A percentile compares a stretch with the other conserved stretches of the same genome.
Conservation (phyloP, 1,284 basidiomycete species). For the Austroboletus novae-zelandiae region DNA sequence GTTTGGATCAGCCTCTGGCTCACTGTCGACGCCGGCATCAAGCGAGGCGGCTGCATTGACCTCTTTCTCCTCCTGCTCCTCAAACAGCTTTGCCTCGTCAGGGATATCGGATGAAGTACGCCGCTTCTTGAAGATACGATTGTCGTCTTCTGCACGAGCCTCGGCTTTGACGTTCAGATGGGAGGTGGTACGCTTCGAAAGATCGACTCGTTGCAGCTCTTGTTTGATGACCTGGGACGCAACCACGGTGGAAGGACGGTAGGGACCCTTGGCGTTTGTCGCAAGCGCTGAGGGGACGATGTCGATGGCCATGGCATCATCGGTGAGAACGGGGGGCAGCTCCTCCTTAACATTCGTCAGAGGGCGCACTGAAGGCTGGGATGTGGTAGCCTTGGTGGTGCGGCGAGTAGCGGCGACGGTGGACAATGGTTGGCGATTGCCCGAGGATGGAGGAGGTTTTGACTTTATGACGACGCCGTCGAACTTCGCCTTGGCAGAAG, state of each 20-base stretch:
- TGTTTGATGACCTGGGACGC: constrained; percentile 25
- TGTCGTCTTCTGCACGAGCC: constrained; percentile 45
- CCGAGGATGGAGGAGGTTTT: constrained; percentile 34
- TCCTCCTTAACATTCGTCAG: constrained; percentile 41
- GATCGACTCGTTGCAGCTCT: constrained; percentile 29
- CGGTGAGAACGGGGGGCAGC: constrained; percentile 29
- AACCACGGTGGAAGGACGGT: constrained; percentile 10
- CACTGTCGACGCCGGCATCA: constrained; percentile 38
- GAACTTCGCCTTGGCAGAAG: constrained; percentile 41
- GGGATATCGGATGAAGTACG: constrained; percentile 69
- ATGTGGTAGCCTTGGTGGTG: constrained; percentile 22
- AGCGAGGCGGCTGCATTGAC: constrained; percentile 36
- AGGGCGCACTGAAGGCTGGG: constrained; percentile 19
- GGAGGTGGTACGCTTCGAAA: constrained; percentile 27
- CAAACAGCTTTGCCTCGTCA: constrained; percentile 44
- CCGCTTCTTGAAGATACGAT: constrained; percentile 64
- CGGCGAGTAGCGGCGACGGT: constrained; percentile 35
- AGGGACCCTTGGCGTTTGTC: constrained; percentile 1
- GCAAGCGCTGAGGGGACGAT: constrained; percentile 2
- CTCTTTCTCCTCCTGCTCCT: constrained; percentile 29
- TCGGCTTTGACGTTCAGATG: constrained; percentile 27
- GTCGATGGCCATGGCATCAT: constrained; percentile 64
- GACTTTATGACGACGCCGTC: constrained; percentile 56
- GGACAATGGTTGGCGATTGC: constrained; percentile 39
- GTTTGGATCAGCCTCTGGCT: constrained; percentile 59